Base-by-base conservation (phyloP, 176 grass and related monocot species). In the Juncus inflexus region DNA sequence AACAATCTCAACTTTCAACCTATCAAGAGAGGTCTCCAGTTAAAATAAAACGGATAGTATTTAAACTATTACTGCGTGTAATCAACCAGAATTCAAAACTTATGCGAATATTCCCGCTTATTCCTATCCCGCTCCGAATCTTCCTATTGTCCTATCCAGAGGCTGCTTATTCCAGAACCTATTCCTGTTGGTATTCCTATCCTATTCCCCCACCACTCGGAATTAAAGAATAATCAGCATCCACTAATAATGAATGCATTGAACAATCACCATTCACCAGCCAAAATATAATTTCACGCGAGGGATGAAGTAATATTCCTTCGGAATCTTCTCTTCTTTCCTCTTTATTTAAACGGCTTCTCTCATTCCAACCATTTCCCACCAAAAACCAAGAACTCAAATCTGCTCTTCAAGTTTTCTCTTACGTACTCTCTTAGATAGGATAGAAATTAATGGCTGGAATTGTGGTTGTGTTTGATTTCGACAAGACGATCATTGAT, bases 401-500 rank as follows among this genome's bases (percentile, higher is more conserved):
- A 60, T 12, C 35, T 37, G 1, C 43, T 47, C 43, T 1, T 11
- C 39, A 54, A 5, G 0, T 3, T 15, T 54, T 28, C 11, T 3
- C 45, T 16, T 15, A 37, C 2, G 14, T n/a, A 15, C 12, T 60
- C 9, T 55, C 40, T 13, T 55, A 38, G 12, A 37, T 6, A 12
- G 14, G 12, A 16, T 10, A 0, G 8, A 43, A 55, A 35, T 9
- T 35, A 64, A 81, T 86, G 79, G 79, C 76, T 43, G 80, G 79
- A n/a, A 67, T 75, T 11, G 43, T 90, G 0, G 70, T 84, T 38
- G 82, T 90, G 59, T 86, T 95, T 76, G 90, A 95, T 81, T 95
- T 90, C 74, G 90, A 95, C 80, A 90, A 95, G 83, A 95, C 90
- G 1, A 95, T 95, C 80, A 87, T 95, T 55, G 86, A 84, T 78